Percentiles rank a stretch among this genome's conserved stretches.
These are phyloP conservation scores for Oemleria cerasiformis DNA, from an alignment of 306 rosid species.

Conservation along the genomic window DNA sequence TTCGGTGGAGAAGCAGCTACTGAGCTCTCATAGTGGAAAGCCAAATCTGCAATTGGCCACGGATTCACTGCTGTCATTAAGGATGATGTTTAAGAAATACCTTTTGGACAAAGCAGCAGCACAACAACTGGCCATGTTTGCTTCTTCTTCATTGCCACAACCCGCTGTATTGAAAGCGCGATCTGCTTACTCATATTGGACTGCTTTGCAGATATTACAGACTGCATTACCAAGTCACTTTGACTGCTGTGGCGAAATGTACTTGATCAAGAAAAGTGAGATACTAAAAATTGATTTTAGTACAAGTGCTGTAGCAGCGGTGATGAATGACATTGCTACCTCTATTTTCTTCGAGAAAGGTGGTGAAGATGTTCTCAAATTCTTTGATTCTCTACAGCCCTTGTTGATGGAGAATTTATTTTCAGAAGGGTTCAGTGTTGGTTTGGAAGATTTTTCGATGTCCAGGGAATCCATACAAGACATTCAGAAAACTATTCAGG, in stretches of 20 bases:
- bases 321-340: constrained; percentile 69
- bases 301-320: constrained; percentile 50
- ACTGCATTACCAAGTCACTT: constrained; percentile 63
- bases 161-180: constrained; percentile 55
- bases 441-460: constrained; percentile 71
- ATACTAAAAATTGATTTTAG: constrained; percentile 51
- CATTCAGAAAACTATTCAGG: constrained; percentile 45
- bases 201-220: constrained; percentile 74
- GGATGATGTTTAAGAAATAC: constrained; percentile 48
- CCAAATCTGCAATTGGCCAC: constrained; percentile 68
- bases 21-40: constrained; percentile 89
- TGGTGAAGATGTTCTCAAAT: constrained; percentile 66
- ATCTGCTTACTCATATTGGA: constrained; percentile 60
- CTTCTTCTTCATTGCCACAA: constrained; percentile 54
- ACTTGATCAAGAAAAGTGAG: constrained; percentile 55
- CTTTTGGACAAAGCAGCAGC: constrained; percentile 49
- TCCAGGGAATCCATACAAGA: constrained; percentile 37
- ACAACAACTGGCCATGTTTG: constrained; percentile 80
- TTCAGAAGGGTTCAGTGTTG: constrained; percentile 79
- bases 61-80: constrained; percentile 73
- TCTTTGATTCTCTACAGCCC: constrained; percentile 73
- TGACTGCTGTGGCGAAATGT: constrained; percentile 64
- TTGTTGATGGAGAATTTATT: constrained; percentile 84
- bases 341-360: constrained; percentile 79
- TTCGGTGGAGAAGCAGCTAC: constrained; percentile 81